Evolutionary conservation across 2,329 filamentous ascomycete species (phyloP).

Genomic region (Cladorrhinum sp.): DNA sequence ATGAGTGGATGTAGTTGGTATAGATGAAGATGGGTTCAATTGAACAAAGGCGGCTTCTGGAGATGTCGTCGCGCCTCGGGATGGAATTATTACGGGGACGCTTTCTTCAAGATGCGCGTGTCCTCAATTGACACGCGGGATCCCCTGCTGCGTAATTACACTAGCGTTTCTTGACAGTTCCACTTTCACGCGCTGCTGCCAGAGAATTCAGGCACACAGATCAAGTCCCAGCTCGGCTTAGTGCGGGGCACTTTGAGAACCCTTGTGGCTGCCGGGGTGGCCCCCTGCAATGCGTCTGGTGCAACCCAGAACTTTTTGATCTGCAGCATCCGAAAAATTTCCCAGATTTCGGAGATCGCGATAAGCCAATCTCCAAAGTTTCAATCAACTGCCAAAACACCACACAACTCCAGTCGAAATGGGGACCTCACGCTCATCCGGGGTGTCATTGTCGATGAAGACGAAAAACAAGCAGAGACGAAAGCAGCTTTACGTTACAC

Average conservation of each 20-base stretch:
- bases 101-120: constrained; percentile 2
- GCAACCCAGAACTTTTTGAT: constrained; percentile 1
- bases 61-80: not conserved
- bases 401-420: constrained; percentile 19
- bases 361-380: not conserved
- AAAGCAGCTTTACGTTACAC: constrained; percentile 72
- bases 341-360: not conserved
- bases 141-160: constrained; percentile 3
- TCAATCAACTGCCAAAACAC: not conserved
- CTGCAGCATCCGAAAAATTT: not conserved
- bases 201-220: constrained; percentile 28
- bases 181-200: not conserved
- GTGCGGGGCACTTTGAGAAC: not conserved
- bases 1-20: constrained; percentile 4
- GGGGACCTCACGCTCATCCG: constrained; percentile 26
- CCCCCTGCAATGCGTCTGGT: not conserved
- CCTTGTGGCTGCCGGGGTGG: not conserved
- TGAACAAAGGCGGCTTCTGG: not conserved
- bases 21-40: constrained; percentile 8
- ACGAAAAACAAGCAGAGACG: constrained; percentile 72
- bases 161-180: not conserved
- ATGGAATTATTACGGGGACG: not conserved
- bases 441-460: constrained; percentile 40
- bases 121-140: constrained; percentile 7
- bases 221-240: not conserved